A percentile compares a stretch with the other conserved stretches of the same genome.
Conservation (phyloP, 1,139 yeast genomes). For the Pichia sp. region DNA sequence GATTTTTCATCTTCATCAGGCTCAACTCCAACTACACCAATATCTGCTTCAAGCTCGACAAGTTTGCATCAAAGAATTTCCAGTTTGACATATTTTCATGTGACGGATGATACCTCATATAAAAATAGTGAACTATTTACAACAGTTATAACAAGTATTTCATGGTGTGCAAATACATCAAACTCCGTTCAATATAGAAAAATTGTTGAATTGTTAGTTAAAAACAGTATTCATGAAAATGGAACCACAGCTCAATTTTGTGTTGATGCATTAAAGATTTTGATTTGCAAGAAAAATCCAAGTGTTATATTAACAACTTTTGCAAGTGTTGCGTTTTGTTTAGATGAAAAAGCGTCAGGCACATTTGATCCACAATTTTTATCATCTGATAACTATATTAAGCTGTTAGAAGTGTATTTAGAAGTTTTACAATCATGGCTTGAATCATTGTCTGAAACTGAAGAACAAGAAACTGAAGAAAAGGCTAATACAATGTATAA, state of each 20-base stretch:
- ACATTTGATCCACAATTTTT: conserved; percentile 40
- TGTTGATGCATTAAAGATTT: conserved; percentile 50
- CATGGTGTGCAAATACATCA: conserved; percentile 26
- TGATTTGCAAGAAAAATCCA: conserved; percentile 69
- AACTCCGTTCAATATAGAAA: conserved; percentile 40
- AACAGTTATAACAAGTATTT: conserved; percentile 43
- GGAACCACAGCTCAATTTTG: conserved; percentile 57
- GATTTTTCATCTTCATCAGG: conserved; percentile 14
- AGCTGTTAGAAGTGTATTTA: conserved; percentile 61
- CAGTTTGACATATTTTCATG: conserved; percentile 23
- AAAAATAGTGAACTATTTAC: conserved; percentile 58
- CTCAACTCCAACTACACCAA: conserved; percentile 18
- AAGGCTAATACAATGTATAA: conserved; percentile 27
- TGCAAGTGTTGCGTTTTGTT: conserved; percentile 74
- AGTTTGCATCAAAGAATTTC: conserved; percentile 23
- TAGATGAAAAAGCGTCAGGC: conserved; percentile 63
- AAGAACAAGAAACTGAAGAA: conserved; percentile 23
- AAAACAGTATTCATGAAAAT: conserved; percentile 69
- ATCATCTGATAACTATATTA: conserved; percentile 49
- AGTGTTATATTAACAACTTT: conserved; percentile 63
- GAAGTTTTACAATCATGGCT: conserved; percentile 81
- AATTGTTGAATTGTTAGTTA: conserved; percentile 64
- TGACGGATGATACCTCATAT: conserved; percentile 21
- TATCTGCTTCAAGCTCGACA: conserved; percentile 19
- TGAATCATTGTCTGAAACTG: conserved; percentile 42